Evolutionary conservation across 352 stramenopile species (phyloP), one percentile per base, ranked within the genome.

Genomic region (Phytophthora pinifolia): DNA sequence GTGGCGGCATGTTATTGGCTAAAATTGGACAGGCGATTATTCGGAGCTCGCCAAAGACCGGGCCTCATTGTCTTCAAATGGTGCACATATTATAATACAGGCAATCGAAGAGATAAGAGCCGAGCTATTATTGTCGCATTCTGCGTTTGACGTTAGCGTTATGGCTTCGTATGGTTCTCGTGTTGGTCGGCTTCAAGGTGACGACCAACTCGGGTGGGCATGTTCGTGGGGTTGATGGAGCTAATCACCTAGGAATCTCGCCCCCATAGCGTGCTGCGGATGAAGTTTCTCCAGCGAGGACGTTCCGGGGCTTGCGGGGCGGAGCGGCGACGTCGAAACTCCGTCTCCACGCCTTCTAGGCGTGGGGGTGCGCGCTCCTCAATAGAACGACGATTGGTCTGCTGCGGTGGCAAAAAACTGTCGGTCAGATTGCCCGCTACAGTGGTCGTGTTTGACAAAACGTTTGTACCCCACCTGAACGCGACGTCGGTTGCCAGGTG

Each of bases 271-370:
- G 54, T 69, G 22, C 31, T 50, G n/a, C 59, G 64, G n/a, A 72
- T 55, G 47, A 72, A 69, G 9, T 59, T 66, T 14, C 65, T 41
- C 60, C 60, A 69, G 6, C 54, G 41, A 3, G 54, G 49, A 9
- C 56, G 64, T 2, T 67, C 49, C 0, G 42, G 45, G 1, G 32
- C 20, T 56, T 59, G 48, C 6, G 59, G 39, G 38, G 70, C 64
- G 3, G 59, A 73, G 13, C 54, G 59, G 36, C 64, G 64, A 41
- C 38, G 64, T 46, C 42, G 50, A 29, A 65, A 36, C 37, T 67
- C 54, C 10, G 47, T 18, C 36, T 68, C 49, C 32, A 56, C 39
- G 9, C 22, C 39, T 13, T 46, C 20, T 15, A 57, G 20, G 3
- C 35, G 50, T 7, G 46, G 39, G n/a, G 54, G 34, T 8, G 22